Evolutionary conservation across 192 early-diverging fungal species (phyloP).

Genomic region (Thoreauomyces humboldtii): DNA sequence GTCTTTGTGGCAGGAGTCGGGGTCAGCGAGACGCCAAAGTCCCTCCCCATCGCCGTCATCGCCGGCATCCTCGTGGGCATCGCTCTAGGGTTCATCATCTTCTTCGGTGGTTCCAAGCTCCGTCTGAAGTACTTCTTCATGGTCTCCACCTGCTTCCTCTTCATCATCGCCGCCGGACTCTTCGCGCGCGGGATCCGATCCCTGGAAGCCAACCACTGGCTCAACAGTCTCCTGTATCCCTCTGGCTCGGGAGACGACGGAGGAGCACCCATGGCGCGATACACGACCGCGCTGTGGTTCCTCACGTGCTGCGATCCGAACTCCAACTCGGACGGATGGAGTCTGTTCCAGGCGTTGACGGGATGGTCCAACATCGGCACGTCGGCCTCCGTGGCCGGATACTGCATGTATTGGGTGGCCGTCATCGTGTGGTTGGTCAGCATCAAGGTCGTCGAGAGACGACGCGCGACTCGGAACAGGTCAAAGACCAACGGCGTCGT

Average conservation of each 20-base stretch:
- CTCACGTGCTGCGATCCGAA: slow-evolving; percentile 59
- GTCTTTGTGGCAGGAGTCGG: slow-evolving; percentile 85
- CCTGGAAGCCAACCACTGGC: slow-evolving; percentile 69
- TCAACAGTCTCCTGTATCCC: slow-evolving; percentile 29
- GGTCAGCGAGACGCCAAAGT: slow-evolving; percentile 56
- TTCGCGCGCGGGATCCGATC: slow-evolving; percentile 63
- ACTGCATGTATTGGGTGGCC: slow-evolving; percentile 77
- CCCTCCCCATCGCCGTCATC: slow-evolving; percentile 80
- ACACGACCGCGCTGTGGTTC: slow-evolving; percentile 58
- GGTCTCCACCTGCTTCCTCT: slow-evolving; percentile 65
- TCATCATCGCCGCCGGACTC: slow-evolving; percentile 80
- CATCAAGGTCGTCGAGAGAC: slow-evolving; percentile 35
- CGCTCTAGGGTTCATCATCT: slow-evolving; percentile 72
- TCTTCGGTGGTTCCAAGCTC: slow-evolving; percentile 66
- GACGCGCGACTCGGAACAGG: too few relatives aligned
- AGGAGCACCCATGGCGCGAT: slow-evolving; percentile 52
- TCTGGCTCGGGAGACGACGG: slow-evolving; percentile 67
- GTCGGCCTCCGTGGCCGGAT: slow-evolving; percentile 67
- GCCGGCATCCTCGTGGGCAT: slow-evolving; percentile 66
- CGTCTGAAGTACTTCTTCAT: slow-evolving; percentile 79
- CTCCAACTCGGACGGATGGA: slow-evolving; percentile 55
- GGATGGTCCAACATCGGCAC: slow-evolving; percentile 80
- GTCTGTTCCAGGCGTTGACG: slow-evolving; percentile 70
- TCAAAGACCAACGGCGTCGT: too few relatives aligned
- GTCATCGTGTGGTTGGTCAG: slow-evolving; percentile 50